Conservation (phyloP, 2,329 filamentous ascomycete genomes). For the Thielaviopsis ethacetica region DNA sequence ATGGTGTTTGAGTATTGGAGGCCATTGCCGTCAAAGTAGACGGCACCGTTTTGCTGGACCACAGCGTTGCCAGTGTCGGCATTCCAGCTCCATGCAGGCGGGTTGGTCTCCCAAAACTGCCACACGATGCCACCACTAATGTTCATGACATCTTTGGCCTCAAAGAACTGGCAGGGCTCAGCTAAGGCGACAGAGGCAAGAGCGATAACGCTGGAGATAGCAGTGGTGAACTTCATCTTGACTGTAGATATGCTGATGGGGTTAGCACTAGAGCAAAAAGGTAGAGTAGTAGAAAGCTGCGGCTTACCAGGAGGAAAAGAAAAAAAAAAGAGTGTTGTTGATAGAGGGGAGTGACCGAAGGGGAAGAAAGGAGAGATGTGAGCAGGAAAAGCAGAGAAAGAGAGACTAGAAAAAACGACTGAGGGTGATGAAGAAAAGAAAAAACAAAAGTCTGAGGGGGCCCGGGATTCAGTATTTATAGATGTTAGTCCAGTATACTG, state of each 20-base stretch:
- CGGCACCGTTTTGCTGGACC: not conserved
- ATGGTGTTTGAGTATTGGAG: not conserved
- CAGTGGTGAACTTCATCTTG: not conserved
- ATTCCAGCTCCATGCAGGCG: not conserved
- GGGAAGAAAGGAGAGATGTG: too few relatives aligned
- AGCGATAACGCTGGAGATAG: not conserved
- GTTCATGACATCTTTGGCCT: not conserved
- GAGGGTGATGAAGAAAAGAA: too few relatives aligned
- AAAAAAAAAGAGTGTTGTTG: too few relatives aligned
- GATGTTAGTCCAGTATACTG: too few relatives aligned
- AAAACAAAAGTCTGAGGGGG: too few relatives aligned
- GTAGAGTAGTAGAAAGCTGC: not conserved
- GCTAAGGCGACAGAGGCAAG: not conserved
- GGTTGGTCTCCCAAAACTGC: not conserved
- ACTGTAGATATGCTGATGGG: not conserved
- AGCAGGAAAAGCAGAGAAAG: too few relatives aligned
- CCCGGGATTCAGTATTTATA: too few relatives aligned
- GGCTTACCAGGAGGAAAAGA: too few relatives aligned
- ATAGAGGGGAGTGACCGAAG: too few relatives aligned
- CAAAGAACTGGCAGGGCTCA: not conserved
- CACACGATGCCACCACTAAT: not conserved
- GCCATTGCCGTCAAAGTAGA: not conserved
- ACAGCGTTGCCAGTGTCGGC: not conserved
- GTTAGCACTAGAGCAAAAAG: not conserved
- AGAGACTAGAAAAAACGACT: too few relatives aligned